phyloP scores from a whole-genome alignment of 306 rosid genomes.

The Castanea mollissima region DNA sequence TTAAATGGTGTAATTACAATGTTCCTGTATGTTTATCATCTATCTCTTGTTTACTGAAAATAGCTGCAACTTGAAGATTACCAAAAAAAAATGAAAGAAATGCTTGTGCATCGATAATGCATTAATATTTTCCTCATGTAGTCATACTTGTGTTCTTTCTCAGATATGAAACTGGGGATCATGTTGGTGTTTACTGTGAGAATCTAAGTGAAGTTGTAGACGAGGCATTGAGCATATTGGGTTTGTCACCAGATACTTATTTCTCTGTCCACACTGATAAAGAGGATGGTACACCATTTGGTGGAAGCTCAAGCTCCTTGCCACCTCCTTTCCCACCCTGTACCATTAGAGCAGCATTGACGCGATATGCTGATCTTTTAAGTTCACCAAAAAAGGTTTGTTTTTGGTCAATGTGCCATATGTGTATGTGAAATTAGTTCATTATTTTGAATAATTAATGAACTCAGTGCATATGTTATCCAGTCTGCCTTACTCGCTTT shows the following conservation, averaged over 20 bases:
- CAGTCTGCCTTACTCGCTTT: constrained; percentile 84
- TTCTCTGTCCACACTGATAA: constrained; percentile 76
- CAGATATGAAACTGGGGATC: constrained; percentile 99
- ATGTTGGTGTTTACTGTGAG: constrained; percentile 95
- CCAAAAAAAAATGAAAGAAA: constrained; percentile 3
- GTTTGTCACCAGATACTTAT: constrained; percentile 71
- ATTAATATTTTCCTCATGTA: constrained; percentile 10
- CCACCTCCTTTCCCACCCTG: constrained; percentile 82
- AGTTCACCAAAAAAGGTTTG: constrained; percentile 91
- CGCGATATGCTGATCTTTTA: constrained; percentile 81
- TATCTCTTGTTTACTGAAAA: not conserved
- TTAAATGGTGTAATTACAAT: not conserved
- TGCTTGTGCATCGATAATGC: constrained; percentile 2
- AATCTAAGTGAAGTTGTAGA: constrained; percentile 80
- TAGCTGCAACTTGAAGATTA: constrained; percentile 1
- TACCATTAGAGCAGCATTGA: constrained; percentile 67
- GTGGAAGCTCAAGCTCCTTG: constrained; percentile 75
- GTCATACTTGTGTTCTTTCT: constrained; percentile 12
- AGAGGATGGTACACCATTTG: constrained; percentile 81
- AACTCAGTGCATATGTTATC: constrained; percentile 13
- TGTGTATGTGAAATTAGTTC: constrained; percentile 1
- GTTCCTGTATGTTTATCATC: not conserved
- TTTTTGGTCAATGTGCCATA: constrained; percentile 16
- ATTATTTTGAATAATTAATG: constrained; percentile 1
- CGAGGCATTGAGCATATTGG: constrained; percentile 64